Base-by-base conservation (phyloP, 2,329 filamentous ascomycete species). In the Chalaropsis thielavioides region DNA sequence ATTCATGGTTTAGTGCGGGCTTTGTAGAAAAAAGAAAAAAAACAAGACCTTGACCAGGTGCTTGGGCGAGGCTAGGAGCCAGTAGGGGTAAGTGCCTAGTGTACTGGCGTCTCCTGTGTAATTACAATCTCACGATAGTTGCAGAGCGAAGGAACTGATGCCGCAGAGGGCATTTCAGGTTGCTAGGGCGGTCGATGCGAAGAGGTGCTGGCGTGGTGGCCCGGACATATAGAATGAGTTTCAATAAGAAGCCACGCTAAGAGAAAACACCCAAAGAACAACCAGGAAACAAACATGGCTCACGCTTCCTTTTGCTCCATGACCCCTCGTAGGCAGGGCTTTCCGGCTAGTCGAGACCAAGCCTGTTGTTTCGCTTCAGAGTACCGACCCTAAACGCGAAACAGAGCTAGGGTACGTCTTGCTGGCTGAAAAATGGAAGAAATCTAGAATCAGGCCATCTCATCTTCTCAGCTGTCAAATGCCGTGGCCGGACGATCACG, bases 111-210 rank as follows among this genome's bases (percentile, higher is more conserved):
- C 49, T 54, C 49, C 49, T 54, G 19, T 54, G 19, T 24, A 54
- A 54, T 54, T 54, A 54, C n/a, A 54, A n/a, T n/a, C 24, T 54
- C 49, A 54, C 49, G 49, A 54, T 54, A 54, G 49, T 54, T 24
- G 8, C 19, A 4, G 22, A 19, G 24, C 49, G 22, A 54, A 54
- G 49, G 49, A 54, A 54, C 43, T 46, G 43, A 46, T 19, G 15
- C n/a, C n/a, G 43, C 17, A 46, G 17, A 46, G 3, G 13, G 24
- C 15, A 22, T 54, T 54, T 19, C 15, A 54, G 13, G 19, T 24
- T 54, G 19, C 15, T 54, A 15, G 22, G n/a, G n/a, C n/a, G 17
- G 41, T 3, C 4, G 2, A 44, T 4, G 3, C 11, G 11, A 11
- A 11, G 41, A 11, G 31, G 7, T 3, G 3, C 7, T 35, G 31